These are phyloP conservation scores for Diplodia mutila DNA, from an alignment of 2,329 filamentous ascomycete genomes.

Conservation along the genomic window DNA sequence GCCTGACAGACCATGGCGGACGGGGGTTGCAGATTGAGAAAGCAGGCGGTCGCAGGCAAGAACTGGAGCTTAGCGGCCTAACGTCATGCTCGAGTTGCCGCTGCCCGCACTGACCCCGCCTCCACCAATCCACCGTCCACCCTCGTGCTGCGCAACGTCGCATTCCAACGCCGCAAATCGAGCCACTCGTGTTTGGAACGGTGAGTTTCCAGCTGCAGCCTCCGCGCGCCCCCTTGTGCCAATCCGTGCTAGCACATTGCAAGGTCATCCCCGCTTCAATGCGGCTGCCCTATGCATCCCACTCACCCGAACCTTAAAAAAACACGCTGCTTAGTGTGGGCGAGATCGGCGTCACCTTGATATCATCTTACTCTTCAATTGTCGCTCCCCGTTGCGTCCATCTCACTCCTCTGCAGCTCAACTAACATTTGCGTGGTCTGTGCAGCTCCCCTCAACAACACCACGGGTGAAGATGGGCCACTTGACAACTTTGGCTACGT, in stretches of 20 bases:
- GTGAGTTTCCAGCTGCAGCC: constrained; percentile 5
- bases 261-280: background rate
- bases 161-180: background rate
- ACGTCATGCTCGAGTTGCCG: constrained; percentile 14
- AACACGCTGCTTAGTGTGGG: background rate
- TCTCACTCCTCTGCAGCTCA: background rate
- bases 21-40: constrained; percentile 3
- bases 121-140: background rate
- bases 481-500: constrained; percentile 27
- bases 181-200: background rate
- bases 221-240: background rate
- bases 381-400: background rate
- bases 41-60: constrained; percentile 1
- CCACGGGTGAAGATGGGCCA: constrained; percentile 22
- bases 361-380: background rate
- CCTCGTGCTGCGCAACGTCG: constrained; percentile 12
- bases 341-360: constrained; percentile 16
- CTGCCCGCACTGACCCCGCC: constrained; percentile 12
- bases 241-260: background rate
- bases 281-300: background rate
- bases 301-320: constrained; percentile 9
- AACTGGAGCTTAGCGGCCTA: constrained; percentile 22
- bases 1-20: constrained; percentile 12
- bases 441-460: background rate
- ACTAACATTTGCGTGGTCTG: background rate